These are phyloP conservation scores for Mycena floridula DNA, from an alignment of 768 basidiomycete genomes.

Conservation along the genomic window DNA sequence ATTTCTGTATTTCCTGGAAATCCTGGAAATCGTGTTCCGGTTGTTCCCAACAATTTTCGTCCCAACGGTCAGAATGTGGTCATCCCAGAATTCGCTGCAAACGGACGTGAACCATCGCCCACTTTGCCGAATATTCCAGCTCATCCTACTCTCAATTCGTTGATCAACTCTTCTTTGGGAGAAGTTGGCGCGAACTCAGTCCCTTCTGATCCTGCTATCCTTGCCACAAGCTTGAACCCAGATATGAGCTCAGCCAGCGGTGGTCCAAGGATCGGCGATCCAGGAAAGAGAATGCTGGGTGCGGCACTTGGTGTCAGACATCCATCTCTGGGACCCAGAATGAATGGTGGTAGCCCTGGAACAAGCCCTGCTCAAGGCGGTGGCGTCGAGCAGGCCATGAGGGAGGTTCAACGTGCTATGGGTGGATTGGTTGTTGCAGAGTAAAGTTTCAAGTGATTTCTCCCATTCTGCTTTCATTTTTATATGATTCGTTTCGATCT, in stretches of 20 bases:
- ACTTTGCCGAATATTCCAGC: constrained; percentile 76
- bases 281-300: constrained; percentile 85
- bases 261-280: constrained; percentile 82
- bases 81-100: constrained; percentile 18
- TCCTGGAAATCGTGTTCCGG: constrained; percentile 29
- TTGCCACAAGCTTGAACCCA: constrained; percentile 49
- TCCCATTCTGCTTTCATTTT: constrained; percentile 1
- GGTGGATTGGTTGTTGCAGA: constrained; percentile 69
- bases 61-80: constrained; percentile 44
- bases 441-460: constrained; percentile 27
- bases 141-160: constrained; percentile 79
- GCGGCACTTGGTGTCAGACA: constrained; percentile 81
- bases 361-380: constrained; percentile 33
- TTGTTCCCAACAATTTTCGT: constrained; percentile 40
- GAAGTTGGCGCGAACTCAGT: constrained; percentile 42
- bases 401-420: constrained; percentile 72
- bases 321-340: constrained; percentile 61
- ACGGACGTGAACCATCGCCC: constrained; percentile 70
- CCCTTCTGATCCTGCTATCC: constrained; percentile 62
- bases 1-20: constrained; percentile 53
- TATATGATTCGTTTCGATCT: not conserved
- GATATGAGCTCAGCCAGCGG: constrained; percentile 28
- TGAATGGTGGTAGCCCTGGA: constrained; percentile 36
- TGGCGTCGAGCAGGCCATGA: constrained; percentile 51
- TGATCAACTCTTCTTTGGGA: constrained; percentile 71